These are phyloP conservation scores for Xylariales sp. DNA, from an alignment of 2,329 filamentous ascomycete species.

Conservation along the genomic window DNA sequence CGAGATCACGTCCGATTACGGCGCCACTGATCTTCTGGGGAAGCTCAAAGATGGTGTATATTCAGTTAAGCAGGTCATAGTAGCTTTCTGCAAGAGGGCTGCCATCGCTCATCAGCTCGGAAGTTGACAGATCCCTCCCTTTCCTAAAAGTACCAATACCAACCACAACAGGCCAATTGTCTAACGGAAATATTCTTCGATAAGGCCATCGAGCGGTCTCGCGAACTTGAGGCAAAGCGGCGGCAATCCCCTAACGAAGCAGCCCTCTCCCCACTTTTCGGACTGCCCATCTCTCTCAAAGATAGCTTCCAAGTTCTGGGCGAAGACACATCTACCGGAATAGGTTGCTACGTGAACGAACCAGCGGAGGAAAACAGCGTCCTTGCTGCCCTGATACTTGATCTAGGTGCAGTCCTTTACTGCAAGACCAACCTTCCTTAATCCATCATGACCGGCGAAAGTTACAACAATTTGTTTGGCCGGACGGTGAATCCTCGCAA, in stretches of 20 bases:
- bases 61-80: conserved; percentile 50
- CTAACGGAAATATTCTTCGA: conserved; percentile 60
- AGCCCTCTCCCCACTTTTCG: conserved; percentile 66
- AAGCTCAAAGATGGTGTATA: conserved; percentile 26
- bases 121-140: neutral
- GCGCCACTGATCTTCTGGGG: conserved; percentile 32
- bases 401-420: conserved; percentile 60
- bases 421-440: conserved; percentile 67
- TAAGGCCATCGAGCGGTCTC: conserved; percentile 55
- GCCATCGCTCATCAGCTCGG: conserved; percentile 57
- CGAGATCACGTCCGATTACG: conserved; percentile 36
- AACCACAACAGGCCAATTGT: conserved; percentile 45
- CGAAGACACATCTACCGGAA: conserved; percentile 40
- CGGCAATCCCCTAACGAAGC: conserved; percentile 42
- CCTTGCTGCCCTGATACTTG: conserved; percentile 57
- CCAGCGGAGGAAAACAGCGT: conserved; percentile 41
- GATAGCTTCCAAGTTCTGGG: conserved; percentile 46
- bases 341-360: conserved; percentile 35
- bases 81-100: conserved; percentile 59
- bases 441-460: conserved; percentile 60
- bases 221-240: conserved; percentile 53
- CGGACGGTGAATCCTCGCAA: conserved; percentile 55
- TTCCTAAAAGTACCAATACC: neutral
- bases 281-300: conserved; percentile 66
- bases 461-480: conserved; percentile 56